Conservation (phyloP, 2,329 filamentous ascomycete genomes). For the Fusarium denticulatum region DNA sequence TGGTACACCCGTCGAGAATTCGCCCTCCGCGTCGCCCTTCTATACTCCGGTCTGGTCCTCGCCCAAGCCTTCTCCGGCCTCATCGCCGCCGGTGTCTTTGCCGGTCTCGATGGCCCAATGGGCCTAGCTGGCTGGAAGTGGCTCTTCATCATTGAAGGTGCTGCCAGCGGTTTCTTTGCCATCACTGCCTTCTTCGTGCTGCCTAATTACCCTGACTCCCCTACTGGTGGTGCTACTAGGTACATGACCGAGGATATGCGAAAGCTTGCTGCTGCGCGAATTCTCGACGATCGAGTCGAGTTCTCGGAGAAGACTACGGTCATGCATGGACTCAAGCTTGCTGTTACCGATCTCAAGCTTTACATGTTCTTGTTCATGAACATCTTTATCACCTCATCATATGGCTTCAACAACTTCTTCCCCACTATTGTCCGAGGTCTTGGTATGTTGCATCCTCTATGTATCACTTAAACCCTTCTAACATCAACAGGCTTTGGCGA, state of each 20-base stretch:
- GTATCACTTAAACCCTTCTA: neutral
- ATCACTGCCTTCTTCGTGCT: constrained; percentile 37
- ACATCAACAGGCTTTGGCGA: constrained; percentile 52
- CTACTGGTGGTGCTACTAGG: constrained; percentile 6
- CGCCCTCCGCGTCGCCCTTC: constrained; percentile 66
- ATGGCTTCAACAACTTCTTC: constrained; percentile 50
- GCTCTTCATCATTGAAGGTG: constrained; percentile 74
- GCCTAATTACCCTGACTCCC: constrained; percentile 33
- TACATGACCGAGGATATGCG: constrained; percentile 35
- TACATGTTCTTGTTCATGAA: constrained; percentile 37
- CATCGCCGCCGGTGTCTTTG: constrained; percentile 67
- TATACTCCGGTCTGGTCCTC: constrained; percentile 67
- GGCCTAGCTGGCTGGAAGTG: constrained; percentile 71
- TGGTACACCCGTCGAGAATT: constrained; percentile 75
- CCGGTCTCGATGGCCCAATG: constrained; percentile 46
- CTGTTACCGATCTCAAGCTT: constrained; percentile 31
- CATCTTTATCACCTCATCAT: constrained; percentile 38
- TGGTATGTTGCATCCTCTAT: constrained; percentile 40
- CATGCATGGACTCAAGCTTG: constrained; percentile 31
- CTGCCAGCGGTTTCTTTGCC: constrained; percentile 42
- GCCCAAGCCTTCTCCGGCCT: constrained; percentile 73
- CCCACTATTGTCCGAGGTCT: constrained; percentile 66
- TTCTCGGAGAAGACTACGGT: constrained; percentile 26
- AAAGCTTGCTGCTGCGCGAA: constrained; percentile 25
- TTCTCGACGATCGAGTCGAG: constrained; percentile 28